These are phyloP conservation scores for Coemansia sp. DNA, from an alignment of 192 early-diverging fungal species.

Conservation along the genomic window DNA sequence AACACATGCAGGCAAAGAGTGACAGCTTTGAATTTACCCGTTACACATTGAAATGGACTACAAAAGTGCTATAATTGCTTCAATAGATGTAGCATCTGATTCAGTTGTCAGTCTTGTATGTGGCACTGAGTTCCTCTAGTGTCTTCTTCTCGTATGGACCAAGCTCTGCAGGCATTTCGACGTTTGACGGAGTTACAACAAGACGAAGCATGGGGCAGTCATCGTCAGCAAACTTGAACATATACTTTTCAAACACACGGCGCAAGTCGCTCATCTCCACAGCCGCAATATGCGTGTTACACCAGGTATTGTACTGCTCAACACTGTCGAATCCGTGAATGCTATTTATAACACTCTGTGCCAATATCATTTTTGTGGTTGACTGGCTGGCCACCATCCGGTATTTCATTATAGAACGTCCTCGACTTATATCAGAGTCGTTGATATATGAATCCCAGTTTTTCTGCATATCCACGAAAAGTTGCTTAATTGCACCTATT, in stretches of 20 bases:
- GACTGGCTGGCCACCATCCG: constrained; percentile 3
- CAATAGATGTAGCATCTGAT: not conserved
- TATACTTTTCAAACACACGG: constrained; percentile 29
- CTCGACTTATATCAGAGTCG: constrained; percentile 41
- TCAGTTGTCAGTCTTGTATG: not conserved
- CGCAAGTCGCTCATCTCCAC: constrained; percentile 30
- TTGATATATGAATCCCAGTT: constrained; percentile 40
- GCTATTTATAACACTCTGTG: constrained; percentile 3
- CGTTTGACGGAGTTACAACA: constrained; percentile 27
- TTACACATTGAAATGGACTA: not conserved
- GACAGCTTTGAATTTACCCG: no score
- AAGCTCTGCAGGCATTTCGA: constrained; percentile 23
- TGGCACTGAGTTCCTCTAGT: constrained; percentile 10
- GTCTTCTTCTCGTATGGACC: constrained; percentile 23
- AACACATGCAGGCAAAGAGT: no score
- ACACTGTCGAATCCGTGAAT: constrained; percentile 29
- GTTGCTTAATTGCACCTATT: constrained; percentile 11
- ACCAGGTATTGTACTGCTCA: constrained; percentile 18
- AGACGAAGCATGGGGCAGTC: constrained; percentile 23
- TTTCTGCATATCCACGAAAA: constrained; percentile 15
- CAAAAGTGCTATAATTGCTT: not conserved
- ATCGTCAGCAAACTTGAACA: constrained; percentile 25
- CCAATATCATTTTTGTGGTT: constrained; percentile 21
- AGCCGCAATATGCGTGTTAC: constrained; percentile 28
- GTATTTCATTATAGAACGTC: constrained; percentile 28